Evolutionary conservation across 192 early-diverging fungal genomes (phyloP).

Genomic region (Diversispora epigaea): DNA sequence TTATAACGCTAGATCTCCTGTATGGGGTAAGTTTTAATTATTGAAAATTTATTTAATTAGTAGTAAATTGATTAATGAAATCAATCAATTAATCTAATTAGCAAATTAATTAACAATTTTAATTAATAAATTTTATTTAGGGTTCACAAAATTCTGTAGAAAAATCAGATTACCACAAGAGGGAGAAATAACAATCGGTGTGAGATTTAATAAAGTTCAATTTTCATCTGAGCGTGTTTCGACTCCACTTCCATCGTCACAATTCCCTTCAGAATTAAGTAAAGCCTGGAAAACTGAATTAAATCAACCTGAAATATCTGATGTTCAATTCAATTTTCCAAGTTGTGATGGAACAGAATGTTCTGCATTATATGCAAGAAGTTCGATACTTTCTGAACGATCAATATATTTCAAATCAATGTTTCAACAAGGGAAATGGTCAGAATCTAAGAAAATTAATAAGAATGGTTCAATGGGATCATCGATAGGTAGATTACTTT

Average conservation of each 20-base stretch:
- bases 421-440: conserved; percentile 27
- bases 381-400: conserved; percentile 10
- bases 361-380: not conserved
- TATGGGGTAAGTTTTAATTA: not conserved
- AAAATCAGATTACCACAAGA: conserved; percentile 6
- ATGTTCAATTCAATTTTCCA: conserved; percentile 22
- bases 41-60: not conserved
- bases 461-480: not conserved
- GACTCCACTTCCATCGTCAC: not conserved
- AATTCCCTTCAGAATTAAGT: conserved; percentile 16
- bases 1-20: not conserved
- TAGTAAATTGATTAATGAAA: no score
- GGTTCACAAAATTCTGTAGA: not conserved
- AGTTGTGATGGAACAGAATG: not conserved
- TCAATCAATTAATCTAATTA: no score
- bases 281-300: conserved; percentile 16
- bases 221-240: not conserved
- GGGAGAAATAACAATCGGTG: conserved; percentile 19
- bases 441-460: not conserved
- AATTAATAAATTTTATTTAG: not conserved
- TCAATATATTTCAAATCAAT: conserved; percentile 24
- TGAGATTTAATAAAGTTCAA: conserved; percentile 13
- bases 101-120: no score
- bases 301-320: conserved; percentile 16
- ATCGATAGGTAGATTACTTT: not conserved